Evolutionary conservation across 805 yeast species (phyloP), one percentile per base, ranked within the genome.

Genomic region (Candida berthetii): DNA sequence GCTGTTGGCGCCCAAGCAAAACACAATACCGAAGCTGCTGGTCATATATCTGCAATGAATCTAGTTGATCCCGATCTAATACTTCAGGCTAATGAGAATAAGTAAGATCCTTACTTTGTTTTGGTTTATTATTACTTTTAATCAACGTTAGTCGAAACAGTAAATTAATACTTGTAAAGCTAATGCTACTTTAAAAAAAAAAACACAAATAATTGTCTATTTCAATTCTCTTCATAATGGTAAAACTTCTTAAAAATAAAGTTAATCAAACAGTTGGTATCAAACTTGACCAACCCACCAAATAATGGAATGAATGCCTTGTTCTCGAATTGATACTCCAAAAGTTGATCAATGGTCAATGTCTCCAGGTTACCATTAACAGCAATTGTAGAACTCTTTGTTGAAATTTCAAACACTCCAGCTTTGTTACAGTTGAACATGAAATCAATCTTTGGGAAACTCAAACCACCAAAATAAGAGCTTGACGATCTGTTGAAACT

Each of bases 201-300:
- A n/a, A n/a, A n/a, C n/a, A n/a, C n/a, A n/a, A n/a, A n/a, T n/a
- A n/a, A n/a, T 29, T 29, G 16, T n/a, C 16, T 15, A 29, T 27
- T 27, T 27, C 13, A 27, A 31, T 36, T 42, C 42, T 45, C 52
- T 33, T 34, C 37, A 18, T 40, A 54, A 50, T 82, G 84, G 53
- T 84, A 85, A 58, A 89, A 89, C 60, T 84, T 83, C 48, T 72
- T 72, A 60, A 88, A 82, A 18, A 90, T 76, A 46, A 90, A 77
- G 14, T 78, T 76, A 17, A 85, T 70, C 50, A 88, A 64, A 40
- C 78, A 69, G 44, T 82, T 75, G 4, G 95, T 80, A 57, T 83
- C 80, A 48, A 90, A 78, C 18, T 68, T 67, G 7, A 79, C 89
- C 72, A 74, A 74, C 0, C 81, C 84, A 43, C 80, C 81, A 55